Conservation (phyloP, 1,284 basidiomycete genomes). For the Cryptococcus sp. region DNA sequence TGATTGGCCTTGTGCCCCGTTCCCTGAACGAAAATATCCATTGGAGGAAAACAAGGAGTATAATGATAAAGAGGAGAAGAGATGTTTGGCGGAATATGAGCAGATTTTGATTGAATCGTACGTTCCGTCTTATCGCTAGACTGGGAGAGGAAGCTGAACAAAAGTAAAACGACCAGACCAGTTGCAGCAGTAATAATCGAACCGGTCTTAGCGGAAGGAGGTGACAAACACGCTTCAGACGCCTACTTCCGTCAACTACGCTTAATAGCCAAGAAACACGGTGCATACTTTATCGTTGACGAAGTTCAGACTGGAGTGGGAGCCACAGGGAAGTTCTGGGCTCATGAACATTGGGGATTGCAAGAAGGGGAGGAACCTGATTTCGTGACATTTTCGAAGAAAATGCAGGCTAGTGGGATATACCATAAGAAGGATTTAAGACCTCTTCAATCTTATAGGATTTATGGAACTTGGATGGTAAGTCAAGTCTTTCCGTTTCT, state of each 20-base stretch:
- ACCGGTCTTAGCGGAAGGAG: conserved; percentile 56
- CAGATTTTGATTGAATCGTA: conserved; percentile 36
- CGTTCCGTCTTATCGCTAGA: neutral
- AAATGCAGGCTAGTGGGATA: conserved; percentile 53
- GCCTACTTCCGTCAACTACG: conserved; percentile 53
- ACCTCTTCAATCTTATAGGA: conserved; percentile 52
- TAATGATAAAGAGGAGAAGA: conserved; percentile 48
- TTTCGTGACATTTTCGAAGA: conserved; percentile 56
- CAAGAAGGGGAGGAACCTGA: conserved; percentile 48
- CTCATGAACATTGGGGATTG: conserved; percentile 56
- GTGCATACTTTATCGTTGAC: conserved; percentile 54
- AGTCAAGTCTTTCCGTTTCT: conserved; percentile 3
- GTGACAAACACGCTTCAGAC: conserved; percentile 55
- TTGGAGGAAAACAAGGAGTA: conserved; percentile 52
- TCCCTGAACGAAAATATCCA: conserved; percentile 55
- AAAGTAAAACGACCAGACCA: conserved; percentile 47
- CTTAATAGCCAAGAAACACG: conserved; percentile 51
- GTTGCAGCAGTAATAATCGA: conserved; percentile 57
- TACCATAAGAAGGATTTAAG: conserved; percentile 53
- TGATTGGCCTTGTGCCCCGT: conserved; percentile 54
- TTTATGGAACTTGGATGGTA: conserved; percentile 45
- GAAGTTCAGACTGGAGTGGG: conserved; percentile 56
- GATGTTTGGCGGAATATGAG: conserved; percentile 40
- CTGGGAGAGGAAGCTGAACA: conserved; percentile 7
- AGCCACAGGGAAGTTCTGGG: conserved; percentile 57